These are phyloP conservation scores for Xylaria intraflava DNA, from an alignment of 495 filamentous ascomycete species.

Conservation along the genomic window DNA sequence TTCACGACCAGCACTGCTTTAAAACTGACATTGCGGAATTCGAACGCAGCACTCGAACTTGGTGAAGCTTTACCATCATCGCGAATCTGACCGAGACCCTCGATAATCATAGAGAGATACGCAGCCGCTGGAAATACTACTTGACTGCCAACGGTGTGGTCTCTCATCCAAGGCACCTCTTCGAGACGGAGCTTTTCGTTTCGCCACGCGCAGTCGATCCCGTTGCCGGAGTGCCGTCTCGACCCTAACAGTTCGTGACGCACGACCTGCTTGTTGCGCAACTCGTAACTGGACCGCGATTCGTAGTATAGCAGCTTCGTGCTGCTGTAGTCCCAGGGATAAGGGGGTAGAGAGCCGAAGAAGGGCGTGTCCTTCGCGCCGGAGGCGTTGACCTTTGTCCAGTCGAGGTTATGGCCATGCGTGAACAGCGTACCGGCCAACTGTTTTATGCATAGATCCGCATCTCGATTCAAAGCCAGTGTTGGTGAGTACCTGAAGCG, in stretches of 20 bases:
- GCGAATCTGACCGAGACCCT: no score
- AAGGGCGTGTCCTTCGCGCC: not conserved
- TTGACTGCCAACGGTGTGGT: no score
- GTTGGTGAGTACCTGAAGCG: conserved; percentile 9
- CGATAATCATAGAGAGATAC: no score
- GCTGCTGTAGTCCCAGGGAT: conserved; percentile 41
- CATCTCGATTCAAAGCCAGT: conserved; percentile 7
- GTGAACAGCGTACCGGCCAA: conserved; percentile 31
- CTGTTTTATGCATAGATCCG: conserved; percentile 9
- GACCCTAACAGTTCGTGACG: conserved; percentile 20
- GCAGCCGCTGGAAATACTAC: no score
- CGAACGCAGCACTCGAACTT: no score
- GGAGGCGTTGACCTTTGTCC: conserved; percentile 1
- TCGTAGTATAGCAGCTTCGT: conserved; percentile 31
- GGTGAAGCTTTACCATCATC: no score
- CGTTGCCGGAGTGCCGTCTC: conserved; percentile 7
- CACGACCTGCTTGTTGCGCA: conserved; percentile 22
- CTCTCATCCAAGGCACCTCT: no score
- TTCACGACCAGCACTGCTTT: no score
- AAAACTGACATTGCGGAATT: no score
- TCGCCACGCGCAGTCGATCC: conserved; percentile 12
- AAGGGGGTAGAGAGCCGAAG: conserved; percentile 28
- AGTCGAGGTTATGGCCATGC: conserved; percentile 24
- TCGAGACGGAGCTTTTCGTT: no score
- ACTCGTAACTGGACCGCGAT: conserved; percentile 24